These are phyloP conservation scores for Debaryomyces psychrophilus DNA, from an alignment of 1,139 yeast genomes.

Conservation along the genomic window DNA sequence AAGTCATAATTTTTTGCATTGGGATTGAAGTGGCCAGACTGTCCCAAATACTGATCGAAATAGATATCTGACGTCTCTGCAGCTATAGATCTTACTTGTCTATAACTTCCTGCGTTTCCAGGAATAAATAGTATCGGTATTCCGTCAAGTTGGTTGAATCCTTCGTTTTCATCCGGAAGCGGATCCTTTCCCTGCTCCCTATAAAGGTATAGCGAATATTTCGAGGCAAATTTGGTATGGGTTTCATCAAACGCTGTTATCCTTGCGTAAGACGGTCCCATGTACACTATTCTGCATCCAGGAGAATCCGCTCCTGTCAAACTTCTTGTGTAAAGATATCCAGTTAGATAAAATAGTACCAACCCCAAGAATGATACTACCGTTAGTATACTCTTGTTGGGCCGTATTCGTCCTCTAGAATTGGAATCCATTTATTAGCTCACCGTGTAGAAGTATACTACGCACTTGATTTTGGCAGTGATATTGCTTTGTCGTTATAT, in stretches of 20 bases:
- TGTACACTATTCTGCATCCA: conserved; percentile 61
- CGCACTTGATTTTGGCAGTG: neutral
- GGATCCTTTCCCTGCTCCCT: conserved; percentile 75
- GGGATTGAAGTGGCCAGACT: conserved; percentile 24
- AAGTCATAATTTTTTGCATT: conserved; percentile 62
- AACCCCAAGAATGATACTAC: conserved; percentile 21
- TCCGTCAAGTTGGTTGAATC: conserved; percentile 55
- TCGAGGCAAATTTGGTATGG: conserved; percentile 74
- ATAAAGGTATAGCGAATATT: conserved; percentile 80
- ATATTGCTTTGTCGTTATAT: neutral
- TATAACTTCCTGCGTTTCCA: conserved; percentile 95
- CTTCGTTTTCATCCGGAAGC: conserved; percentile 45
- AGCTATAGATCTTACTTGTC: conserved; percentile 91
- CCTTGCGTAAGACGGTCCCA: conserved; percentile 79
- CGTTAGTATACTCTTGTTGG: conserved; percentile 14
- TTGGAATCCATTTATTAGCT: conserved; percentile 12
- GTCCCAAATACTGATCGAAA: conserved; percentile 34
- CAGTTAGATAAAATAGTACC: conserved; percentile 19
- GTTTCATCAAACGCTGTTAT: conserved; percentile 70
- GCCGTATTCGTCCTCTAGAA: conserved; percentile 14
- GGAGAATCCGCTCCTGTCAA: conserved; percentile 38
- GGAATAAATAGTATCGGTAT: conserved; percentile 92
- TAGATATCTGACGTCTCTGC: conserved; percentile 65
- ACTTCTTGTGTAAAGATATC: conserved; percentile 24
- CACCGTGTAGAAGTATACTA: neutral